A percentile compares a stretch with the other conserved stretches of the same genome.
phyloP scores from a whole-genome alignment of 2,329 filamentous ascomycete species.

The Trichoderma afroharzianum region DNA sequence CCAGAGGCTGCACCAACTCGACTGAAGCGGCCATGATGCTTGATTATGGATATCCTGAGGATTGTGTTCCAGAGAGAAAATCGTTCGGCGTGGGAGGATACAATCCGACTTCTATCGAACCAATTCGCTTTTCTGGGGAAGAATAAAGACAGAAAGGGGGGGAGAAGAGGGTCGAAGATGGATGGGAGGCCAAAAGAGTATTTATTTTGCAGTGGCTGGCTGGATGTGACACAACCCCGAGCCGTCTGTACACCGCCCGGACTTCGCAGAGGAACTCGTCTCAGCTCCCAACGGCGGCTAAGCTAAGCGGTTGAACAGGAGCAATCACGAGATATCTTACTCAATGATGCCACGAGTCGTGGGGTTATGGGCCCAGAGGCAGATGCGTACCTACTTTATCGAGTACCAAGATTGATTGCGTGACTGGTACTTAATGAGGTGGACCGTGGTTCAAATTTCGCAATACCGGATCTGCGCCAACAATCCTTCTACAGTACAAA shows the following conservation, averaged over 20 bases:
- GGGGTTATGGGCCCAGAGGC: conserved; percentile 14
- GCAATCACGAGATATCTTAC: conserved; percentile 10
- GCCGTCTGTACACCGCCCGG: not conserved
- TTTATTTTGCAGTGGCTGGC: conserved; percentile 7
- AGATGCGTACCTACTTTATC: not conserved
- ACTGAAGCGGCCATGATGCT: conserved; percentile 29
- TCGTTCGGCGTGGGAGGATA: not conserved
- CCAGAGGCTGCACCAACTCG: conserved; percentile 24
- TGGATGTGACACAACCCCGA: not conserved
- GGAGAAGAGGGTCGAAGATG: not conserved
- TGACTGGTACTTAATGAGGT: conserved; percentile 19
- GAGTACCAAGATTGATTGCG: conserved; percentile 4
- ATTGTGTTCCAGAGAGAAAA: not conserved
- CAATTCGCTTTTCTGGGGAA: not conserved
- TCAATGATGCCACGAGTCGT: conserved; percentile 13
- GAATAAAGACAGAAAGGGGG: not conserved
- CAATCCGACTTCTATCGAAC: not conserved
- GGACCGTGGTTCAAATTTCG: conserved; percentile 18
- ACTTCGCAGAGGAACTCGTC: not conserved
- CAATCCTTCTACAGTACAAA: not conserved
- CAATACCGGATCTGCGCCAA: conserved; percentile 16
- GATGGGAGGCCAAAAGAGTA: not conserved
- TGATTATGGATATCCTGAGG: not conserved
- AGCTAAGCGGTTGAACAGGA: not conserved
- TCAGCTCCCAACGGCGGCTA: not conserved